Evolutionary conservation across 2,329 filamentous ascomycete genomes (phyloP).

Genomic region (Trichophyton schoenleinii): DNA sequence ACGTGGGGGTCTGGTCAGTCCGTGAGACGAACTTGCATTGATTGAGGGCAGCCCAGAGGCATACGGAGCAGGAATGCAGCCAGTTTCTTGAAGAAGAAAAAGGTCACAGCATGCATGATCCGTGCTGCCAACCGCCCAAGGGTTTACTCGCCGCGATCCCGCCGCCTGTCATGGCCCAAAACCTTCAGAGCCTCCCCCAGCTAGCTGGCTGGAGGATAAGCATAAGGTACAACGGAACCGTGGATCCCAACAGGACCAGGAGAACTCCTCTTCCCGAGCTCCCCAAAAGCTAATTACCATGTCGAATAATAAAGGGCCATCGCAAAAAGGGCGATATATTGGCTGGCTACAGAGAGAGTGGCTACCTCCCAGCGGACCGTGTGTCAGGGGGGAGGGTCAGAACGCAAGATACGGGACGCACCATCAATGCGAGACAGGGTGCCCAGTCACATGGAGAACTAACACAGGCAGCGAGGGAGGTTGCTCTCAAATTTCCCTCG

Average conservation of each 20-base stretch:
- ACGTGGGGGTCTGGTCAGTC: background rate
- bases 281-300: constrained; percentile 3
- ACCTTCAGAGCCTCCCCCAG: background rate
- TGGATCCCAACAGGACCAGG: background rate
- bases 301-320: background rate
- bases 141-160: background rate
- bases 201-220: background rate
- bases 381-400: background rate
- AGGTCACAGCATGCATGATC: background rate
- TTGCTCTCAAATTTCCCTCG: background rate
- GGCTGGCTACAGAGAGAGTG: background rate
- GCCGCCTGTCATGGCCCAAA: background rate
- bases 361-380: background rate
- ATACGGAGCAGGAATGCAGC: background rate
- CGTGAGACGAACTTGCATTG: background rate
- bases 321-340: background rate
- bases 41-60: background rate
- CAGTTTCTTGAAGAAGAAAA: background rate
- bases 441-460: background rate
- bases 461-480: background rate
- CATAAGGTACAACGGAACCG: constrained; percentile 1
- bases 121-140: background rate
- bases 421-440: constrained; percentile 3
- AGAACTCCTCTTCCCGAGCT: background rate
- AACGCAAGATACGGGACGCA: constrained; percentile 1